phyloP scores from a whole-genome alignment of 2,329 filamentous ascomycete species.

The Fusarium virguliforme region DNA sequence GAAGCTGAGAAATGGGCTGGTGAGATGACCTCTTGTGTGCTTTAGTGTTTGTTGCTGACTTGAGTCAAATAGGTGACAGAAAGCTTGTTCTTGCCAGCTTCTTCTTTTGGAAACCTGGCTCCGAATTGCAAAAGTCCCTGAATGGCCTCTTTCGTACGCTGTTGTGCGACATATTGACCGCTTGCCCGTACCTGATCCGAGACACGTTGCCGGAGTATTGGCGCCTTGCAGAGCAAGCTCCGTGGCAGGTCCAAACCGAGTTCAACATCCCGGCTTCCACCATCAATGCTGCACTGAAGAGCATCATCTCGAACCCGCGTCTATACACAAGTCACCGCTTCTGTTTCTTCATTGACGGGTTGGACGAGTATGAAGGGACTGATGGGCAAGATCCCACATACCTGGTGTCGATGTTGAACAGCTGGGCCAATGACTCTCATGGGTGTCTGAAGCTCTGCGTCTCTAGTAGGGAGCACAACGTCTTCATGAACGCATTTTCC shows the following conservation, averaged over 20 bases:
- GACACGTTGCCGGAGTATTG: neutral
- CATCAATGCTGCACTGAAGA: neutral
- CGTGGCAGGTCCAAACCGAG: constrained; percentile 5
- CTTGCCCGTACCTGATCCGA: neutral
- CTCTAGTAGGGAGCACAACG: constrained; percentile 16
- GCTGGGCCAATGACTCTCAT: neutral
- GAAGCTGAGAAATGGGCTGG: neutral
- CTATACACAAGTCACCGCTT: neutral
- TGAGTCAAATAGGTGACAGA: neutral
- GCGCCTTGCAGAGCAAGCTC: neutral
- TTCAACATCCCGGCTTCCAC: neutral
- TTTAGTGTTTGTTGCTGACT: neutral
- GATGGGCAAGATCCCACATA: neutral
- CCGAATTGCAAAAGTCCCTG: constrained; percentile 4
- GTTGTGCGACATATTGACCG: neutral
- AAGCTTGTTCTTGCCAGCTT: neutral
- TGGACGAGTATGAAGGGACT: constrained; percentile 15
- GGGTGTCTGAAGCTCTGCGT: constrained; percentile 6
- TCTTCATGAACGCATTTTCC: constrained; percentile 8
- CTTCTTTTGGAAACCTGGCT: constrained; percentile 20
- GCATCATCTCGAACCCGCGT: neutral
- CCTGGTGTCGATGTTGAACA: neutral
- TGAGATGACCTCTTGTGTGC: neutral
- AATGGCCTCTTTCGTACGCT: constrained; percentile 4
- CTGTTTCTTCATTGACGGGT: constrained; percentile 17